phyloP scores from a whole-genome alignment of 1,284 basidiomycete genomes.

The Athelia sp. region DNA sequence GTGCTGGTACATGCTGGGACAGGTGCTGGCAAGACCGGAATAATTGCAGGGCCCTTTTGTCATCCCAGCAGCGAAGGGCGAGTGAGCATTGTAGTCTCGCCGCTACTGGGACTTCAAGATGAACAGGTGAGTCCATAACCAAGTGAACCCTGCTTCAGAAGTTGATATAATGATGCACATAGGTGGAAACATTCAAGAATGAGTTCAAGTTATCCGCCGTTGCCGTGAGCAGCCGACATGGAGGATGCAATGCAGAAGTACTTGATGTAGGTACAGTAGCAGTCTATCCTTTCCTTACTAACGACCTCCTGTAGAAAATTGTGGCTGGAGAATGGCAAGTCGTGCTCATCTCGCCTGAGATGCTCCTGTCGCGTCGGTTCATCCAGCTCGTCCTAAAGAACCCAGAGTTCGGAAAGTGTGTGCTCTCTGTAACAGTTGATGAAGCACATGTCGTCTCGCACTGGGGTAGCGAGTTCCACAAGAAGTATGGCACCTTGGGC shows the following conservation, averaged over 20 bases:
- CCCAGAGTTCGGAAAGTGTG: conserved; percentile 14
- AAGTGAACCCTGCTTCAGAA: not conserved
- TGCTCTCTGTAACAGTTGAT: conserved; percentile 30
- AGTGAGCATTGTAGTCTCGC: conserved; percentile 11
- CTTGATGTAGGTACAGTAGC: conserved; percentile 7
- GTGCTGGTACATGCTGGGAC: conserved; percentile 30
- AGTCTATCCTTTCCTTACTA: not conserved
- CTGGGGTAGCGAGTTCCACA: conserved; percentile 35
- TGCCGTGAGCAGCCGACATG: conserved; percentile 12
- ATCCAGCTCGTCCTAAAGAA: conserved; percentile 26
- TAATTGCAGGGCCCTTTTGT: conserved; percentile 27
- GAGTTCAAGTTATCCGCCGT: conserved; percentile 11
- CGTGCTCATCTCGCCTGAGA: conserved; percentile 34
- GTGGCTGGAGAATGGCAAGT: conserved; percentile 25
- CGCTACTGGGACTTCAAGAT: conserved; percentile 12
- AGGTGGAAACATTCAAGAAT: conserved; percentile 12
- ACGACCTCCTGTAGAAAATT: conserved; percentile 21
- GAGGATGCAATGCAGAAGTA: conserved; percentile 12
- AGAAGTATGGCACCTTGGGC: conserved; percentile 31
- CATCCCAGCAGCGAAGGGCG: conserved; percentile 13
- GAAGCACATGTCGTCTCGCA: conserved; percentile 35
- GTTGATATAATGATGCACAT: not conserved
- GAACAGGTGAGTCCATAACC: conserved; percentile 10
- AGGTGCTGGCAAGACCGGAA: conserved; percentile 26
- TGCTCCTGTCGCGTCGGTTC: conserved; percentile 28